These are phyloP conservation scores for Rostrohypoxylon terebratum DNA, from an alignment of 495 filamentous ascomycete genomes.

Conservation along the genomic window DNA sequence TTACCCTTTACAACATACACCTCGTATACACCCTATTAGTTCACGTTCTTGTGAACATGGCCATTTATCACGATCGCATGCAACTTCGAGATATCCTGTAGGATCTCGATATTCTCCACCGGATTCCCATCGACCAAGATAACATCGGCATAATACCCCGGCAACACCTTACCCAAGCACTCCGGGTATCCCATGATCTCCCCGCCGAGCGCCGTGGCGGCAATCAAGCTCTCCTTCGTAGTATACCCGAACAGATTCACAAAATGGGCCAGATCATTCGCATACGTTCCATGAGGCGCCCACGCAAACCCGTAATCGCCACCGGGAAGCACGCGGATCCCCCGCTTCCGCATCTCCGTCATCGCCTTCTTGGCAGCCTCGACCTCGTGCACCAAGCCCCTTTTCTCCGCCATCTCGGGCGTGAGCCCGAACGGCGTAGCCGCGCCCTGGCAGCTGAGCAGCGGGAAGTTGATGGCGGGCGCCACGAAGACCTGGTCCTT, in stretches of 20 bases:
- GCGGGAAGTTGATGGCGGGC: constrained; percentile 11
- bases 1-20: too few relatives aligned
- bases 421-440: constrained; percentile 5
- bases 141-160: constrained; percentile 24
- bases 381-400: constrained; percentile 20
- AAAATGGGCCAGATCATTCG: constrained; percentile 12
- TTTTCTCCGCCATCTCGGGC: constrained; percentile 17
- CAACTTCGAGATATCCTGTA: constrained; percentile 16
- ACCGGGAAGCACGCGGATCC: constrained; percentile 14
- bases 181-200: constrained; percentile 24
- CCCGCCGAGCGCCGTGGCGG: constrained; percentile 19
- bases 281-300: constrained; percentile 24
- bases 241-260: constrained; percentile 9
- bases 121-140: constrained; percentile 24
- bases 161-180: constrained; percentile 14
- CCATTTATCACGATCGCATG: constrained; percentile 23
- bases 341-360: constrained; percentile 20
- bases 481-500: constrained; percentile 6
- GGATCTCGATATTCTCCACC: constrained; percentile 12
- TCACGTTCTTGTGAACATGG: constrained; percentile 25
- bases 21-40: neutral
- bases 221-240: constrained; percentile 11
- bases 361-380: constrained; percentile 7
- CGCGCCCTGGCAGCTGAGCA: neutral
- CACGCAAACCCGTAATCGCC: constrained; percentile 25